Percentiles rank a stretch among this genome's conserved stretches.
These are phyloP conservation scores for Penicillium frequentans DNA, from an alignment of 2,329 filamentous ascomycete species.

Conservation along the genomic window DNA sequence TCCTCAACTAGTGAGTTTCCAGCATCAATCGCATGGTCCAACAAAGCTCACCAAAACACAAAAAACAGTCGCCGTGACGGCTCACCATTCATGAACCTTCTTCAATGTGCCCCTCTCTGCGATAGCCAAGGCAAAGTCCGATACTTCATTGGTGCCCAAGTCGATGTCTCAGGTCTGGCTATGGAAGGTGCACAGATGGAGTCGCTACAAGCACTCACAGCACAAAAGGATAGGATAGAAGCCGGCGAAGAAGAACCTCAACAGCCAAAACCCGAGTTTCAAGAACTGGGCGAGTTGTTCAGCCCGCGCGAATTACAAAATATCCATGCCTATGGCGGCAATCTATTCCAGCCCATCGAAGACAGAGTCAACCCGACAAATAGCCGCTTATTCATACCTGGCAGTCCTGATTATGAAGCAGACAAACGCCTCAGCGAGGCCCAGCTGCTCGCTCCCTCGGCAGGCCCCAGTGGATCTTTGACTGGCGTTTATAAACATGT, in stretches of 20 bases:
- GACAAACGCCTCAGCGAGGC: conserved; percentile 14
- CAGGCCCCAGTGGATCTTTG: conserved; percentile 14
- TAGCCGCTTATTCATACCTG: conserved; percentile 1
- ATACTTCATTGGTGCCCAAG: conserved; percentile 71
- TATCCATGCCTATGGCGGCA: conserved; percentile 63
- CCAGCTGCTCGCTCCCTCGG: not conserved
- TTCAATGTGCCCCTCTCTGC: conserved; percentile 71
- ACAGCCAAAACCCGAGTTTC: conserved; percentile 57
- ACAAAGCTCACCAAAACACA: conserved; percentile 40
- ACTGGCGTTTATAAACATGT: conserved; percentile 59
- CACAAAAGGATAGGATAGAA: not conserved
- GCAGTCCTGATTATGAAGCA: not conserved
- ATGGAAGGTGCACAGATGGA: conserved; percentile 67
- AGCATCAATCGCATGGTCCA: too few species aligned
- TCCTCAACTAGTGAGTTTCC: conserved; percentile 67
- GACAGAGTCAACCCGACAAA: conserved; percentile 16
- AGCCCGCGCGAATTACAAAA: conserved; percentile 66
- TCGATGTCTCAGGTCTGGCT: conserved; percentile 69
- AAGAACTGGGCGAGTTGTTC: conserved; percentile 68
- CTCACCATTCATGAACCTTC: conserved; percentile 73
- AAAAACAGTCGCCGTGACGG: conserved; percentile 63
- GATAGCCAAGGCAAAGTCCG: conserved; percentile 67
- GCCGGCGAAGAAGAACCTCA: conserved; percentile 25
- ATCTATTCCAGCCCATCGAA: conserved; percentile 33
- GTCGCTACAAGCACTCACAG: conserved; percentile 34